Conservation (phyloP, 495 filamentous ascomycete genomes). For the Parathielavia appendiculata region DNA sequence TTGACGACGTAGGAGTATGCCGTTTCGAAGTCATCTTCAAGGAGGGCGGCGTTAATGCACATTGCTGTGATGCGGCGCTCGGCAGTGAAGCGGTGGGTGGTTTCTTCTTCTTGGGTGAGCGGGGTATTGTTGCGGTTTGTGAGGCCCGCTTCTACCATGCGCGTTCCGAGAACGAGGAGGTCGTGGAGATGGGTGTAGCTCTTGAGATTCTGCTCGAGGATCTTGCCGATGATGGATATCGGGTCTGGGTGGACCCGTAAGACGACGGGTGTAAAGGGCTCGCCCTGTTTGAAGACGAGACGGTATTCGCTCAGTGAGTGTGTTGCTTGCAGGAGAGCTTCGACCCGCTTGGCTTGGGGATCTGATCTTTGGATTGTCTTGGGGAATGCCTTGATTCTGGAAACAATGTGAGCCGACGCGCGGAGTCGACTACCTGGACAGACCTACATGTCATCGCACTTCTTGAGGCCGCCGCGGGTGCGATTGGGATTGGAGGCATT, state of each 20-base stretch:
- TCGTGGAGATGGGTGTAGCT: slow-evolving; percentile 85
- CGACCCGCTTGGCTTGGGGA: slow-evolving; percentile 49
- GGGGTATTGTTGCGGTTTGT: slow-evolving; percentile 27
- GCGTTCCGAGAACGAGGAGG: slow-evolving; percentile 69
- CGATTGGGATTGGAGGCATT: slow-evolving; percentile 87
- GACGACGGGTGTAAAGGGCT: slow-evolving; percentile 86
- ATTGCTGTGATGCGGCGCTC: slow-evolving; percentile 75
- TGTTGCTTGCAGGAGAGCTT: slow-evolving; percentile 74
- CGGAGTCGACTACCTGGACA: background rate
- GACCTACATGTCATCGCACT: slow-evolving; percentile 74
- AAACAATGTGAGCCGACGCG: slow-evolving; percentile 10
- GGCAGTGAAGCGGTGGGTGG: slow-evolving; percentile 31
- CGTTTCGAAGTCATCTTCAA: slow-evolving; percentile 89
- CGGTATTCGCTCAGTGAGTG: slow-evolving; percentile 85
- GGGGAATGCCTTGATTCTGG: slow-evolving; percentile 64
- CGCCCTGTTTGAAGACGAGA: slow-evolving; percentile 81
- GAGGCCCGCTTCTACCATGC: slow-evolving; percentile 69
- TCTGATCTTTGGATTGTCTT: slow-evolving; percentile 54
- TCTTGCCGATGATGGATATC: slow-evolving; percentile 71
- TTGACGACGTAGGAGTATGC: slow-evolving; percentile 93
- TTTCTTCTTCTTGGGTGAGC: slow-evolving; percentile 28
- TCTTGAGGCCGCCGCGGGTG: slow-evolving; percentile 75
- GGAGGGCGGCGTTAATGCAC: slow-evolving; percentile 81
- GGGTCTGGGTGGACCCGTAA: slow-evolving; percentile 84
- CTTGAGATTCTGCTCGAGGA: slow-evolving; percentile 79